Evolutionary conservation across 2,329 filamentous ascomycete genomes (phyloP), one percentile per base, ranked within the genome.

Genomic region (Cytospora piceae): DNA sequence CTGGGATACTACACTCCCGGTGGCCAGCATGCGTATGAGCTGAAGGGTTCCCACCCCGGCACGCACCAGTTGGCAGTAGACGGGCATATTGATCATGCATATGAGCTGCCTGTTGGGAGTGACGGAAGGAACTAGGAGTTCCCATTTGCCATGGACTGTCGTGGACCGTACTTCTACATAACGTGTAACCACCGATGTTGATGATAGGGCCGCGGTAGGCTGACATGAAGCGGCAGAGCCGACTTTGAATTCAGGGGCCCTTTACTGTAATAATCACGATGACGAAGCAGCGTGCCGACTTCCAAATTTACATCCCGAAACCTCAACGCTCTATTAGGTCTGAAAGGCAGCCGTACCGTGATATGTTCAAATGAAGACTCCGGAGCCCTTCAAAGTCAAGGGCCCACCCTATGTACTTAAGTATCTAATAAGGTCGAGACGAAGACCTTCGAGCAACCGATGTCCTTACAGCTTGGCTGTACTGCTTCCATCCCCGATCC

Each of bases 381-480:
- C 8, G 34, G 34, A 12, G 34, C 34, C 34, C 11, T 37, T 37
- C 9, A 34, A 12, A 29, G 5, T 29, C 8, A 6, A 37, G 34
- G 12, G 34, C 3, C 12, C 34, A 2, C 34, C 27, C 5, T 29
- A 29, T 3, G 27, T 5, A 29, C 27, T 29, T 29, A 29, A 29
- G 27, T 5, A 29, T 5, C 5, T 29, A 29, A 5, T 29, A 29
- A 29, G 27, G 27, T 29, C 3, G 27, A 5, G 34, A 14, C 12
- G 34, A 37, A 37, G 34, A 37, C 34, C 11, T 20, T 24, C 14
- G 9, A 31, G 6, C 1, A 29, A 17, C 20, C 1, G 24, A 3
- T 6, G 20, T 2, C 7, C 9, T 37, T 49, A 67, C 3, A 65
- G 29, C 14, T 51, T 67, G 22, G 65, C 14, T 39, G 15, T 8